These are phyloP conservation scores for Colletotrichum gigasporum DNA, from an alignment of 2,329 filamentous ascomycete genomes.

Conservation along the genomic window DNA sequence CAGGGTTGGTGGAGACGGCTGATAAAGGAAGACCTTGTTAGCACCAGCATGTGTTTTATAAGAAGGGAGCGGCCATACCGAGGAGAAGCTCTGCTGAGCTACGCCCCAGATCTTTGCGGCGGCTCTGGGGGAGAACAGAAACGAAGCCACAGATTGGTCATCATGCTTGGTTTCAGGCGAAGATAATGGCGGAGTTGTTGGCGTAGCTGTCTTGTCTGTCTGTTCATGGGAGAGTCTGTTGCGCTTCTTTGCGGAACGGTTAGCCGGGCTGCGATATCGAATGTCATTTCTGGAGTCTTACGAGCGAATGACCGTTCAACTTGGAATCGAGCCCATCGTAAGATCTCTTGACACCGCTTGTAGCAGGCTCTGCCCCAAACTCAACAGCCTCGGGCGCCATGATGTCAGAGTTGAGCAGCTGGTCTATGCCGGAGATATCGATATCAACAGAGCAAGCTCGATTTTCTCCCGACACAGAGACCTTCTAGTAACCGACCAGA, in stretches of 20 bases:
- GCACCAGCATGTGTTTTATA: not conserved
- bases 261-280: no score
- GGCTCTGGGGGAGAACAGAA: conserved; percentile 10
- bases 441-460: no score
- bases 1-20: conserved; percentile 32
- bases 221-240: not conserved
- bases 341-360: not conserved
- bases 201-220: not conserved
- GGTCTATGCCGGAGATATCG: no score
- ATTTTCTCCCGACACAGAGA: no score
- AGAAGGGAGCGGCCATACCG: not conserved
- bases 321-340: not conserved
- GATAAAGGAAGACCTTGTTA: not conserved
- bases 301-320: not conserved
- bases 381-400: not conserved
- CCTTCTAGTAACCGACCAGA: no score
- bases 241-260: no score
- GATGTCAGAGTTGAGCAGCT: not conserved
- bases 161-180: not conserved
- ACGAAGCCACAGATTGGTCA: not conserved
- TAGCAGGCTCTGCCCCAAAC: no score
- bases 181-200: conserved; percentile 4
- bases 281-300: not conserved
- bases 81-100: conserved; percentile 18
- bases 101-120: conserved; percentile 29